Percentiles rank a stretch among this genome's conserved stretches.
Evolutionary conservation across 2,329 filamentous ascomycete species (phyloP).

Genomic region (Cercospora citrullina): DNA sequence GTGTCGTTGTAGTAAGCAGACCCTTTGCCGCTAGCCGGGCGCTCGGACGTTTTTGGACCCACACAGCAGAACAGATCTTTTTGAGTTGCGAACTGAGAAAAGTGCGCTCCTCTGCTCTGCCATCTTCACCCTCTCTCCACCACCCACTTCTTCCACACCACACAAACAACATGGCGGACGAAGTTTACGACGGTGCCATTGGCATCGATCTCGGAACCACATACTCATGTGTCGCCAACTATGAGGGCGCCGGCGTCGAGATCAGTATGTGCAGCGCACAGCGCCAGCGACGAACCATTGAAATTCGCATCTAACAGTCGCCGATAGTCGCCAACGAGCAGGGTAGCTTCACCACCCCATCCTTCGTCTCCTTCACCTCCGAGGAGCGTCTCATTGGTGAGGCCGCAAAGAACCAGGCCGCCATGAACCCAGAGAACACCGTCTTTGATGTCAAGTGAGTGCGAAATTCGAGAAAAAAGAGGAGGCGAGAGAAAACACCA

Average conservation of each 20-base stretch:
- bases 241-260: conserved; percentile 99
- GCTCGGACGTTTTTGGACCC: conserved; percentile 2
- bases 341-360: conserved; percentile 97
- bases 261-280: conserved; percentile 62
- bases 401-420: conserved; percentile 99
- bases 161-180: conserved; percentile 76
- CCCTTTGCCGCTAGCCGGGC: conserved; percentile 5
- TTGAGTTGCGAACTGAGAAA: conserved; percentile 8
- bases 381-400: conserved; percentile 99
- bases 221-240: conserved; percentile 99
- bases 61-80: conserved; percentile 10
- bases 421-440: conserved; percentile 98
- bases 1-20: conserved; percentile 2
- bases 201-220: conserved; percentile 99
- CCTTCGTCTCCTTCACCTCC: conserved; percentile 98
- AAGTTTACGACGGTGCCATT: conserved; percentile 99
- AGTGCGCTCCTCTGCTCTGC: conserved; percentile 11
- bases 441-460: conserved; percentile 90
- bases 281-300: neutral
- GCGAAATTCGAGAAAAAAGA: conserved; percentile 7
- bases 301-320: conserved; percentile 18
- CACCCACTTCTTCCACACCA: conserved; percentile 17
- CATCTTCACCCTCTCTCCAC: conserved; percentile 5
- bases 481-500: conserved; percentile 6
- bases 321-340: conserved; percentile 86